Percentiles rank a stretch among this genome's conserved stretches.
phyloP scores from a whole-genome alignment of 352 stramenopile genomes.

The Phytophthora macrochlamydospora region DNA sequence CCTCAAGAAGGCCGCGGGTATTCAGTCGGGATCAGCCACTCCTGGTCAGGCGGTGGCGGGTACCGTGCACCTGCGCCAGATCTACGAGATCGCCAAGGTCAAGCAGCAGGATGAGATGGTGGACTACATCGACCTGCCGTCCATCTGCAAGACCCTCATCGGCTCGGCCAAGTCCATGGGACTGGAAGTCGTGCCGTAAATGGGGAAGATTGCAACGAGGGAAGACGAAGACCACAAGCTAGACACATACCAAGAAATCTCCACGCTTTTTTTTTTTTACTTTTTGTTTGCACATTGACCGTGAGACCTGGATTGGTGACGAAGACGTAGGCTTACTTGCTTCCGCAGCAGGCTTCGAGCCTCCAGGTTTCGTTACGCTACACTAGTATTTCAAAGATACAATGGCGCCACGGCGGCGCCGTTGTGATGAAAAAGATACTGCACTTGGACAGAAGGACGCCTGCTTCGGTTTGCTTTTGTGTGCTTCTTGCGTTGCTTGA shows the following conservation, averaged over 20 bases:
- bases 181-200: constrained; percentile 80
- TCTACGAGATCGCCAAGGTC: constrained; percentile 98
- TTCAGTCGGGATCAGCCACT: constrained; percentile 77
- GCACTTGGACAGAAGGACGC: constrained; percentile 22
- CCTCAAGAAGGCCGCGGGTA: constrained; percentile 91
- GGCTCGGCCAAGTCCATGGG: constrained; percentile 93
- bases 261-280: constrained; percentile 16
- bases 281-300: background rate
- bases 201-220: background rate
- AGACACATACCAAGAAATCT: constrained; percentile 23
- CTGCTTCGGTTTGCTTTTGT: constrained; percentile 10
- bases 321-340: constrained; percentile 16
- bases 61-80: constrained; percentile 92
- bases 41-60: constrained; percentile 80
- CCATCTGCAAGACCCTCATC: constrained; percentile 93
- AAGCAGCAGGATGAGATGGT: constrained; percentile 96
- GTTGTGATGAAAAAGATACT: constrained; percentile 12
- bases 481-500: constrained; percentile 17
- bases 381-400: constrained; percentile 24
- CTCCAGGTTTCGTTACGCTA: constrained; percentile 12
- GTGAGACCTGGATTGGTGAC: background rate
- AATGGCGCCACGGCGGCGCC: constrained; percentile 18
- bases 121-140: constrained; percentile 91
- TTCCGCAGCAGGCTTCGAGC: constrained; percentile 9
- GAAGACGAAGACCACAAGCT: constrained; percentile 11